Base-by-base conservation (phyloP, 2,329 filamentous ascomycete genomes). In the Aspergillus eucalypticola region DNA sequence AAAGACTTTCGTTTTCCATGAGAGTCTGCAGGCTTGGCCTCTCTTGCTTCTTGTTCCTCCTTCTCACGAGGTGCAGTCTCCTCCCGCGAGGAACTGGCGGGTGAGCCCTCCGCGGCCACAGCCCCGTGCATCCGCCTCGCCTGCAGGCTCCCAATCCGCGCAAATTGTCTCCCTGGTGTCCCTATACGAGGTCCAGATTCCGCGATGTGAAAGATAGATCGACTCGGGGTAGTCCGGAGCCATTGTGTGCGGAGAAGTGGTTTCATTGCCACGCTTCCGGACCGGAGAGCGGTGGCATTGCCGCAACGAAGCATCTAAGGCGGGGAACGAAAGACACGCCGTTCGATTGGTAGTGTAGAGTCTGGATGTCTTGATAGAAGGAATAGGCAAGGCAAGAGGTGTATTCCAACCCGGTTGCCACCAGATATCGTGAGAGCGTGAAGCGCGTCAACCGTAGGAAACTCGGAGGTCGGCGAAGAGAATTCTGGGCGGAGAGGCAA, bases 261-360 rank as follows among this genome's bases (percentile, higher is more conserved):
- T 46, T 59, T 66, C 61, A 63, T 29, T 38, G 58, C 62, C 60
- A 63, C 53, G n/a, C 54, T 41, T 27, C 41, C 59, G 44, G 61
- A 55, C 53, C 63, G 61, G 53, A 68, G 54, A 49, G 64, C 64
- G 58, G 52, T 56, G 51, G 52, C 64, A 68, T 69, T 62, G 55
- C 53, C 64, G 53, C 63, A 62, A 46, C 60, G 62, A 63, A 67
- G 66, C 62, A 67, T 64, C 52, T 61, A 69, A 29, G 27, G 13
- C n/a, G 15, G 1, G 5, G n/a, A 8, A 64, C 54, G 56, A 39
- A 57, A 62, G 50, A 61, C 59, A 35, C 59, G 65, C 17, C 21
- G 8, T 70, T 67, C 66, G 64, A 63, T 35, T 39, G 3, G 21
- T 48, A 5, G 5, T 17, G 13, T 23, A 10, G 3, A 8, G 3